Conservation (phyloP, 352 stramenopile genomes). For the Elongisporangium senticosum region DNA sequence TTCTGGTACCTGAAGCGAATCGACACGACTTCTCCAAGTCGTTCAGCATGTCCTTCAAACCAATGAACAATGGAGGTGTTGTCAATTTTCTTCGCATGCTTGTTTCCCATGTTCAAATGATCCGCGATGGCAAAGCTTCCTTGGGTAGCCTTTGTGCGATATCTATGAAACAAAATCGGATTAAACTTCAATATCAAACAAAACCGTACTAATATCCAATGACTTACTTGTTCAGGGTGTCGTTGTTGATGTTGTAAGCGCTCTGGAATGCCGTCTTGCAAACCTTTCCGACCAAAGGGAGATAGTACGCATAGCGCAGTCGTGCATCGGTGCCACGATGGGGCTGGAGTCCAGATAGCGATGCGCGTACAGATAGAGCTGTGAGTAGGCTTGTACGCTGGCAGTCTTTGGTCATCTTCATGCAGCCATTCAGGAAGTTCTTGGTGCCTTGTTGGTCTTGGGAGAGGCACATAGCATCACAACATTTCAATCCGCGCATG, state of each 20-base stretch:
- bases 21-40: conserved; percentile 5
- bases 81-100: conserved; percentile 1
- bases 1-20: conserved; percentile 5
- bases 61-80: conserved; percentile 1
- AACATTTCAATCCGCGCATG: no score
- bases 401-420: conserved; percentile 1
- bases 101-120: conserved; percentile 4
- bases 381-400: background rate
- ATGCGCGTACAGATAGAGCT: background rate
- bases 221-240: conserved; percentile 4
- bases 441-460: background rate
- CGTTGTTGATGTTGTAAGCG: conserved; percentile 8
- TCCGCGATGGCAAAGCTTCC: background rate
- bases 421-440: background rate
- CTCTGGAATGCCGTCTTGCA: conserved; percentile 2
- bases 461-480: no score
- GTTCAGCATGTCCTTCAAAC: background rate
- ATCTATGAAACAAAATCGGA: conserved; percentile 3
- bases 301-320: background rate
- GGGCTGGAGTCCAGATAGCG: no score
- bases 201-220: conserved; percentile 3
- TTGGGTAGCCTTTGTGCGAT: background rate
- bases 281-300: conserved; percentile 1
- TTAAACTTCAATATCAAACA: conserved; percentile 3
- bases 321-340: background rate